phyloP scores from a whole-genome alignment of 148 eudicot genomes.

The Vaccinium vitisidaea region DNA sequence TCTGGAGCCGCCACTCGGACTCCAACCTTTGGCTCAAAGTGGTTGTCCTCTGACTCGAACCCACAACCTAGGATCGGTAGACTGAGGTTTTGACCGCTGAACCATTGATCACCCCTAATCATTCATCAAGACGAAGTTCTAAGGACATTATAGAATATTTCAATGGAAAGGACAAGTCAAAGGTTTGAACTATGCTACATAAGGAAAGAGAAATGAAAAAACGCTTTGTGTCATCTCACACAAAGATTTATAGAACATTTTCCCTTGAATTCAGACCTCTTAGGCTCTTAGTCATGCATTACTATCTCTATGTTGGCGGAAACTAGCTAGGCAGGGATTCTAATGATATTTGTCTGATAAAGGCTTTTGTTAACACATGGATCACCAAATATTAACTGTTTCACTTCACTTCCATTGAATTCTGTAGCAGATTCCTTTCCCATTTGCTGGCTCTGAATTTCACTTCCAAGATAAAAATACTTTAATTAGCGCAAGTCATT shows the following conservation, averaged over 20 bases:
- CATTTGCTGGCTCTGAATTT: too few relatives aligned
- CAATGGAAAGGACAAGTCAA: not conserved
- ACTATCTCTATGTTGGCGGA: not conserved
- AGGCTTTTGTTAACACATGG: slow-evolving; percentile 1
- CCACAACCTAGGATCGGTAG: not conserved
- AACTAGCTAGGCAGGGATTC: not conserved
- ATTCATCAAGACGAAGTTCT: not conserved
- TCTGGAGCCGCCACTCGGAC: too few relatives aligned
- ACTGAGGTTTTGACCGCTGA: not conserved
- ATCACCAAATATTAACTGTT: not conserved
- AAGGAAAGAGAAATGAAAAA: not conserved
- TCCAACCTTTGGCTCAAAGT: not conserved
- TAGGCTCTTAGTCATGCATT: slow-evolving; percentile 5
- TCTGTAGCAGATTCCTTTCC: not conserved
- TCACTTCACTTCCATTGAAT: not conserved
- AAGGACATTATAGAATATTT: not conserved
- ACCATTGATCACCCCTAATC: not conserved
- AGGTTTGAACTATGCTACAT: not conserved
- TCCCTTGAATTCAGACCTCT: slow-evolving; percentile 3
- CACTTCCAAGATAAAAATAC: not conserved
- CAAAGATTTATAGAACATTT: not conserved
- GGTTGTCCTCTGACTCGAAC: not conserved
- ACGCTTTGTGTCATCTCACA: not conserved
- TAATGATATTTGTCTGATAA: not conserved
- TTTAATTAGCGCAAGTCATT: not conserved